Conservation (phyloP, 2,329 filamentous ascomycete species). For the Colletotrichum orchidophilum region DNA sequence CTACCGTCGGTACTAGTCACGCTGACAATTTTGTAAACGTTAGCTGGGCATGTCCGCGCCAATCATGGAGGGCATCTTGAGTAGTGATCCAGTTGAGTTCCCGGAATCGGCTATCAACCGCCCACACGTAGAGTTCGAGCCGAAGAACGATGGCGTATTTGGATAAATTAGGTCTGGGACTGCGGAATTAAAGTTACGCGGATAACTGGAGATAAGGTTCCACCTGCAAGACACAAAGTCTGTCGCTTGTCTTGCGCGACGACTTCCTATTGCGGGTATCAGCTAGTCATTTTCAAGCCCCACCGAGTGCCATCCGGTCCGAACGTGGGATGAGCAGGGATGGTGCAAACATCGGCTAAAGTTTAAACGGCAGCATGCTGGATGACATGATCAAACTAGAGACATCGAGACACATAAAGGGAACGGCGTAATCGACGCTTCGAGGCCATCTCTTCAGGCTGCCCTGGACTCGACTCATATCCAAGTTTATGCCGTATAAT, state of each 20-base stretch:
- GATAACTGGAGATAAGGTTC: no score
- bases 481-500: background rate
- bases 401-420: background rate
- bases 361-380: background rate
- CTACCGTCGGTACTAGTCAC: no score
- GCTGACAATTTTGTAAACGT: background rate
- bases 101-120: constrained; percentile 9
- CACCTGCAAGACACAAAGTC: no score
- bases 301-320: background rate
- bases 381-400: background rate
- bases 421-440: background rate
- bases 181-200: background rate
- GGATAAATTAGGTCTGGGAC: background rate
- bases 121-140: constrained; percentile 15
- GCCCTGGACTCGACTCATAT: background rate
- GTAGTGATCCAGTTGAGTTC: background rate
- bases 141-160: constrained; percentile 24
- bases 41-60: constrained; percentile 29
- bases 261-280: background rate
- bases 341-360: background rate
- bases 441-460: background rate
- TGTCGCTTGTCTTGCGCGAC: background rate
- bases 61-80: constrained; percentile 23
- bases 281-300: background rate
- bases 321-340: background rate